phyloP scores from a whole-genome alignment of 441 rosid genomes.

The Syzygium malaccense region DNA sequence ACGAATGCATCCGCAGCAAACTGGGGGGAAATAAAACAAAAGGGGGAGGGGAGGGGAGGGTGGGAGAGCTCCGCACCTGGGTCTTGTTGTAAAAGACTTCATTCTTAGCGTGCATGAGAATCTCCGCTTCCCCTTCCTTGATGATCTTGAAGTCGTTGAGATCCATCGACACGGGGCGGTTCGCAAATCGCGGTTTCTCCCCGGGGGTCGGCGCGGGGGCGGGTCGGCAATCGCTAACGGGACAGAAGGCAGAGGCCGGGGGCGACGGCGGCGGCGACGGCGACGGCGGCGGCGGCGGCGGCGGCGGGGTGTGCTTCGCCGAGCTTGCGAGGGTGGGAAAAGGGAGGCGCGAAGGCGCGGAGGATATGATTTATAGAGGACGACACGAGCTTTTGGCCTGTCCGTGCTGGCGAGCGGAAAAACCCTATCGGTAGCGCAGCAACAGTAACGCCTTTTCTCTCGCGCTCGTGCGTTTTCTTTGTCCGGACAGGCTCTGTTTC shows the following conservation, averaged over 20 bases:
- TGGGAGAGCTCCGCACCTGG: constrained; percentile 49
- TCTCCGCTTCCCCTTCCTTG: constrained; percentile 96
- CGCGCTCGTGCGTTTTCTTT: background rate
- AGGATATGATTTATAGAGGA: background rate
- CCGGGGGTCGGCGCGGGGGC: background rate
- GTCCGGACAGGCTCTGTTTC: background rate
- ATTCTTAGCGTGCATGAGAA: constrained; percentile 87
- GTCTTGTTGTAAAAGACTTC: constrained; percentile 94
- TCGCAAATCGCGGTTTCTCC: background rate
- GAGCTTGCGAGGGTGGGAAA: background rate
- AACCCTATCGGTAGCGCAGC: background rate
- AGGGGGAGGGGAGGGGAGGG: background rate
- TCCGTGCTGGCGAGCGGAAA: background rate
- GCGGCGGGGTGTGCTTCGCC: background rate
- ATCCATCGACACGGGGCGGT: constrained; percentile 27
- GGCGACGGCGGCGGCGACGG: background rate
- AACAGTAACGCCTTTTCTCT: background rate
- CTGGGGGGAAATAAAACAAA: background rate
- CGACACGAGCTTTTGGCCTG: background rate
- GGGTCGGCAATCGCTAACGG: background rate
- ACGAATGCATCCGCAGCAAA: background rate
- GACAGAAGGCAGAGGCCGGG: background rate
- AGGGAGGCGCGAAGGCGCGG: accelerated
- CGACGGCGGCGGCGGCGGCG: background rate
- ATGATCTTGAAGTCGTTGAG: constrained; percentile 62